Percentiles rank a stretch among this genome's conserved stretches.
Evolutionary conservation across 2,329 filamentous ascomycete genomes (phyloP).

Genomic region (Fusarium lyarnte): DNA sequence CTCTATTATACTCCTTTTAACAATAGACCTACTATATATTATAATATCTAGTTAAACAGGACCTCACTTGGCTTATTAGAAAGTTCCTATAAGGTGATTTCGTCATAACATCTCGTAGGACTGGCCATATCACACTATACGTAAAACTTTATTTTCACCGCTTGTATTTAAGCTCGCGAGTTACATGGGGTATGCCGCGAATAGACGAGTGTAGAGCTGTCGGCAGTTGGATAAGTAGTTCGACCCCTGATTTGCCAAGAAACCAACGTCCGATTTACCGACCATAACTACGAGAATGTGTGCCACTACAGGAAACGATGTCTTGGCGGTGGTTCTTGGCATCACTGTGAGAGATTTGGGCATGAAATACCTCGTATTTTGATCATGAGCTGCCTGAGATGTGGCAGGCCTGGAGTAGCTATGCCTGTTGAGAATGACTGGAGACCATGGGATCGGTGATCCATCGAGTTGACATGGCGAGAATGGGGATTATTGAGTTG

Average conservation of each 20-base stretch:
- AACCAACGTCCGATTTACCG: neutral
- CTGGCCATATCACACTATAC: neutral
- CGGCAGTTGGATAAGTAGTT: neutral
- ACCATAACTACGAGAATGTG: accelerated
- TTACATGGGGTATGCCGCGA: neutral
- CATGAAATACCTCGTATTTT: neutral
- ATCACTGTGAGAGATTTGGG: neutral
- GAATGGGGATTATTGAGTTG: accelerated
- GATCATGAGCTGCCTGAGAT: neutral
- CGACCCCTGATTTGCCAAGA: neutral
- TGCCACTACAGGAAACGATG: too few species aligned
- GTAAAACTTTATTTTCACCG: neutral
- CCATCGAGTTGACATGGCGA: accelerated
- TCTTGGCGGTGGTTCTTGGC: neutral
- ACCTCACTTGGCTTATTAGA: too few species aligned
- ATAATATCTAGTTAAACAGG: too few species aligned
- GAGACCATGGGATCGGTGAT: neutral
- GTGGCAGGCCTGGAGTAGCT: accelerated
- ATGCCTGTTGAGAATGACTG: neutral
- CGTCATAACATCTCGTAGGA: neutral
- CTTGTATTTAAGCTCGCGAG: neutral
- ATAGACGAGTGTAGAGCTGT: neutral
- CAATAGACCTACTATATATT: too few species aligned
- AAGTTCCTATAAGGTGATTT: neutral
- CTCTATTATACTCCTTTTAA: too few species aligned